Conservation (phyloP, 163 green algal genomes). For the Trebouxia gelatinosa region DNA sequence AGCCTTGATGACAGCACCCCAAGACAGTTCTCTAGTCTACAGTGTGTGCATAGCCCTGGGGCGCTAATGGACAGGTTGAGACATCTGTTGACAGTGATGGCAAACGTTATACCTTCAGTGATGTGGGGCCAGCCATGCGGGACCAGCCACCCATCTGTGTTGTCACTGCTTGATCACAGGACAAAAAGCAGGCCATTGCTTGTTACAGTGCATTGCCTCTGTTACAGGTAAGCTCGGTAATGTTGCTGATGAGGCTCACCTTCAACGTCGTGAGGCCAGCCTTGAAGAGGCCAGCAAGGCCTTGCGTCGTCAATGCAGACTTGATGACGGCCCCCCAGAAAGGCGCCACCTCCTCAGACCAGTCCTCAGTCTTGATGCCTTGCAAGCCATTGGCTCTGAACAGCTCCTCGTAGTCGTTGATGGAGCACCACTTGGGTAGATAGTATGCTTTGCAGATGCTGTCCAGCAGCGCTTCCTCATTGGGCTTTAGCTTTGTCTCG, state of each 20-base stretch:
- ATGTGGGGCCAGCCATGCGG: too few relatives aligned
- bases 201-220: too few relatives aligned
- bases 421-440: constrained; percentile 92
- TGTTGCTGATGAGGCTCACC: constrained; percentile 24
- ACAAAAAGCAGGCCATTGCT: too few relatives aligned
- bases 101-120: too few relatives aligned
- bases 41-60: too few relatives aligned
- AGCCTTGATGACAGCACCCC: too few relatives aligned
- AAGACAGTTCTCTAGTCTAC: too few relatives aligned
- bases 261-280: constrained; percentile 88
- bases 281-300: constrained; percentile 82
- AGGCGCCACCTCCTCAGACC: constrained; percentile 86
- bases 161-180: too few relatives aligned
- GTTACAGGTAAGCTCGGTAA: too few relatives aligned
- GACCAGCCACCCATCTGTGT: too few relatives aligned
- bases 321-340: constrained; percentile 93
- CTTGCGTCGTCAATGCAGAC: constrained; percentile 62
- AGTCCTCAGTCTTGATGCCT: constrained; percentile 82
- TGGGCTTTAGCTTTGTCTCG: constrained; percentile 58
- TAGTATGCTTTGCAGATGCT: constrained; percentile 97
- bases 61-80: too few relatives aligned
- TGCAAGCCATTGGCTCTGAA: constrained; percentile 57
- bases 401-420: constrained; percentile 82
- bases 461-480: constrained; percentile 84
- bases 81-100: too few relatives aligned